Evolutionary conservation across 306 rosid genomes (phyloP).

Genomic region (Alnus rubra): DNA sequence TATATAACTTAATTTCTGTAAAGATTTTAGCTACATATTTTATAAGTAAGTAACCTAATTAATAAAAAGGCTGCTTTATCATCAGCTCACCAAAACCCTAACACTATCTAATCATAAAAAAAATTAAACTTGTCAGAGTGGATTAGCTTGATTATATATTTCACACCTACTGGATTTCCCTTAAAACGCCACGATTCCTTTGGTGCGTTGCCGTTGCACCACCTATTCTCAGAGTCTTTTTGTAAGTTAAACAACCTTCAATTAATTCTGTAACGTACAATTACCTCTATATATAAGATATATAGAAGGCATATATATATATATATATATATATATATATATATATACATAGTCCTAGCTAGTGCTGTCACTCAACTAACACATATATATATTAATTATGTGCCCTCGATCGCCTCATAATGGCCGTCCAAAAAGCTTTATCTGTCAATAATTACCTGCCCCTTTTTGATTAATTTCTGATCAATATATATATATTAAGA

Average conservation of each 20-base stretch:
- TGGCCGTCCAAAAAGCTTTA: constrained; percentile 29
- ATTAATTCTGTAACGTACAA: not conserved
- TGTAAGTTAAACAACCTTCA: constrained; percentile 33
- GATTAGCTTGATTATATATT: not conserved
- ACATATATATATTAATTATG: constrained; percentile 3
- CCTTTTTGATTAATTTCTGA: not conserved
- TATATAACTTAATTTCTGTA: not conserved
- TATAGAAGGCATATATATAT: too few relatives aligned
- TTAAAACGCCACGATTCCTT: constrained; percentile 7
- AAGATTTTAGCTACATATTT: not conserved
- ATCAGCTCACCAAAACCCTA: constrained; percentile 18
- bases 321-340: too few relatives aligned
- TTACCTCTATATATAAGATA: too few relatives aligned
- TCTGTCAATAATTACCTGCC: constrained; percentile 15
- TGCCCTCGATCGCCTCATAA: constrained; percentile 14
- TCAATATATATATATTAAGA: not conserved
- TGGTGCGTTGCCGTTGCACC: constrained; percentile 27
- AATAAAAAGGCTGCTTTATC: constrained; percentile 2
- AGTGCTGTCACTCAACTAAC: constrained; percentile 35
- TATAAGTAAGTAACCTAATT: not conserved
- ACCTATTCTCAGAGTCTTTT: constrained; percentile 11
- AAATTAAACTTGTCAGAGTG: not conserved
- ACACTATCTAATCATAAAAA: not conserved
- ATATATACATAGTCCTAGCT: too few relatives aligned
- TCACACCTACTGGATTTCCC: not conserved